Percentiles rank a stretch among this genome's conserved stretches.
phyloP scores from a whole-genome alignment of 257 asterid species.

The Capsicum pubescens region DNA sequence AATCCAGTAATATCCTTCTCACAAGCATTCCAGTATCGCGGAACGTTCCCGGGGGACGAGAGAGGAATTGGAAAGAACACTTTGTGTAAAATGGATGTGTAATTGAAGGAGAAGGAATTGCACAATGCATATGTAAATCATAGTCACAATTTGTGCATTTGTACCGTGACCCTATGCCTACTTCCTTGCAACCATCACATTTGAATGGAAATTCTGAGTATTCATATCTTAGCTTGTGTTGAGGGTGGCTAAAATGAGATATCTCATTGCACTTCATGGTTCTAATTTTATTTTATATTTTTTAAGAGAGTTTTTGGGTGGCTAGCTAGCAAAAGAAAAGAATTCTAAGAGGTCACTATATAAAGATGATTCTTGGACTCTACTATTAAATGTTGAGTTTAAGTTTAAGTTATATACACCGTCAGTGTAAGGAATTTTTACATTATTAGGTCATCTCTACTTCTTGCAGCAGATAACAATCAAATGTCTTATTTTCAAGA shows the following conservation, averaged over 20 bases:
- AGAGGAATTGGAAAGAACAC: conserved; percentile 78
- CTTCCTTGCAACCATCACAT: conserved; percentile 97
- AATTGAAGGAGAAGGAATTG: conserved; percentile 64
- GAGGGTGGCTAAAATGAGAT: conserved; percentile 80
- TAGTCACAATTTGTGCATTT: conserved; percentile 73
- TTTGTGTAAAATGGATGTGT: conserved; percentile 81
- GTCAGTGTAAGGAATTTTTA: neutral
- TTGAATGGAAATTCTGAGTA: conserved; percentile 81
- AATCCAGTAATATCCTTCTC: conserved; percentile 84
- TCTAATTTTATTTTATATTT: neutral
- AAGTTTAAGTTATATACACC: neutral
- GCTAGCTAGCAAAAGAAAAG: neutral
- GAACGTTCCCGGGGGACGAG: conserved; percentile 64
- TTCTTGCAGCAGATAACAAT: too few relatives aligned
- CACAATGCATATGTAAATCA: conserved; percentile 90
- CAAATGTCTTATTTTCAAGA: neutral
- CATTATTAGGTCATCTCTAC: neutral
- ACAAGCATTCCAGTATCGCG: conserved; percentile 95
- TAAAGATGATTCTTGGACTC: conserved; percentile 31
- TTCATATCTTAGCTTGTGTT: conserved; percentile 73
- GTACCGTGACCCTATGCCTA: conserved; percentile 85
- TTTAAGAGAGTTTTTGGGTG: neutral
- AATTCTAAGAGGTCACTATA: conserved; percentile 21
- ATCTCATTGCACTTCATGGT: conserved; percentile 80
- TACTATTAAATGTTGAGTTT: neutral